Percentiles rank a stretch among this genome's conserved stretches.
phyloP scores from a whole-genome alignment of 768 basidiomycete genomes.

The Rubroboletus satanas region DNA sequence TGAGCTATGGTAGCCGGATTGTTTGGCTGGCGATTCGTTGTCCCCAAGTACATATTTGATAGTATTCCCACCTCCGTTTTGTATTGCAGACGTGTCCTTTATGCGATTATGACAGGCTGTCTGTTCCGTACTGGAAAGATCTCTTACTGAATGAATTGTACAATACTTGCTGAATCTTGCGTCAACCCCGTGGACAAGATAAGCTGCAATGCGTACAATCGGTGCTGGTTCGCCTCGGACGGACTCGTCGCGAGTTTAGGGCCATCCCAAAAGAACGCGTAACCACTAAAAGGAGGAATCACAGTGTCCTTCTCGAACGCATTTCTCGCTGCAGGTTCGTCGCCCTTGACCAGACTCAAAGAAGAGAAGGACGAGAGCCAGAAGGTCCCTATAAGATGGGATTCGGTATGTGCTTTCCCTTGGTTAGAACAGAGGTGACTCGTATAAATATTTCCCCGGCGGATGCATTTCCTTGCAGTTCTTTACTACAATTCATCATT shows the following conservation, averaged over 20 bases:
- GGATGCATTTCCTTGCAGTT: background rate
- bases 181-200: background rate
- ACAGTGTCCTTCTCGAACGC: background rate
- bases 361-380: background rate
- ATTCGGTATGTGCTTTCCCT: background rate
- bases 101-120: conserved; percentile 6
- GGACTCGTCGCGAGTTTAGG: background rate
- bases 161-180: background rate
- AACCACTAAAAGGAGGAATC: background rate
- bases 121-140: background rate
- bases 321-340: background rate
- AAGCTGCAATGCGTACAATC: background rate
- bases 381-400: background rate
- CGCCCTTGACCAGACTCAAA: background rate
- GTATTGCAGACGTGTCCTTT: background rate
- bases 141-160: background rate
- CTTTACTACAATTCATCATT: background rate
- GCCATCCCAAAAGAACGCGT: background rate
- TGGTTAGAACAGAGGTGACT: background rate
- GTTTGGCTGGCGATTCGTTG: background rate
- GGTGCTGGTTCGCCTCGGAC: background rate
- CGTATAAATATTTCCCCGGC: background rate
- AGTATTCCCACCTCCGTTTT: background rate
- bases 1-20: background rate
- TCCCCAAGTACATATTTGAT: background rate